Evolutionary conservation across 2,329 filamentous ascomycete species (phyloP).

Genomic region (Paramyrothecium sp.): DNA sequence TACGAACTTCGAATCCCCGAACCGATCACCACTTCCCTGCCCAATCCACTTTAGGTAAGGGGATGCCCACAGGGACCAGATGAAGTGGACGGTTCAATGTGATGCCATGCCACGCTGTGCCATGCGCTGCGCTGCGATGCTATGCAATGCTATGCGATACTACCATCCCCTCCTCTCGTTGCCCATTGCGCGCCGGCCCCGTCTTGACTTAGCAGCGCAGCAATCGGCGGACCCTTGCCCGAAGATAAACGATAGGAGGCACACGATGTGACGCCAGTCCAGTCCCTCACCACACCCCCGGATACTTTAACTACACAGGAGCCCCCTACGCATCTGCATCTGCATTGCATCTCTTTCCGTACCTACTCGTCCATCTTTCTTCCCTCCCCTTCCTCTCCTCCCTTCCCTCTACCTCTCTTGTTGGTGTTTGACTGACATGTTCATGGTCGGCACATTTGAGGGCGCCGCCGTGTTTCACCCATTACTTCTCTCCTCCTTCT

Average conservation of each 20-base stretch:
- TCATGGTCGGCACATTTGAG: constrained; percentile 2
- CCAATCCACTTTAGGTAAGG: background rate
- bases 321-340: background rate
- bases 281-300: background rate
- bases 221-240: background rate
- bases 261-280: background rate
- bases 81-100: background rate
- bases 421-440: background rate
- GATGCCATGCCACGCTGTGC: background rate
- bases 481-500: constrained; percentile 10
- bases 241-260: background rate
- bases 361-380: background rate
- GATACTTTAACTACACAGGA: background rate
- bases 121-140: background rate
- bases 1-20: background rate
- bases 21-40: background rate
- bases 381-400: background rate
- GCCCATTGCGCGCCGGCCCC: background rate
- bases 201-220: background rate
- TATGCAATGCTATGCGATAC: background rate
- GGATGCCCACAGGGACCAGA: background rate
- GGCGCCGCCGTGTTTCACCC: constrained; percentile 15
- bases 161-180: background rate
- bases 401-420: background rate
- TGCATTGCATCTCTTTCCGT: constrained; percentile 6